Evolutionary conservation across 345 rosid genomes (phyloP).

Genomic region (Pistacia integerrima): DNA sequence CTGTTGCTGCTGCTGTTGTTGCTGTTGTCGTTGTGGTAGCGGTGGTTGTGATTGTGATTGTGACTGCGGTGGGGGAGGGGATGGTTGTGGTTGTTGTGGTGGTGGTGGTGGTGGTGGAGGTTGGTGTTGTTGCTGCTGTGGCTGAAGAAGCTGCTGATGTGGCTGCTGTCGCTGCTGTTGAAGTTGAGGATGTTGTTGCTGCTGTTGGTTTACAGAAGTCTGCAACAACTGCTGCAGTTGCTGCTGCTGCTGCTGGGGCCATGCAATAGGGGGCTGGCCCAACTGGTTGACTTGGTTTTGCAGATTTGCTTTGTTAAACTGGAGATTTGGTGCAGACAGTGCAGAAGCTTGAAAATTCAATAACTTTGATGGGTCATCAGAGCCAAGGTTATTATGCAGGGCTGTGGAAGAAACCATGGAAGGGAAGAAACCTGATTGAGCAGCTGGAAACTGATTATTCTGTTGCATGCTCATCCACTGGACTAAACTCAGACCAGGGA

Average conservation of each 20-base stretch:
- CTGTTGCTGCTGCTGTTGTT: slow-evolving; percentile 36
- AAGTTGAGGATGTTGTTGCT: slow-evolving; percentile 33
- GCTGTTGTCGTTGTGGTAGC: slow-evolving; percentile 26
- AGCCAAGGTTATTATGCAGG: slow-evolving; percentile 53
- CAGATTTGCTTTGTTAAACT: slow-evolving; percentile 61
- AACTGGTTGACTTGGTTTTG: slow-evolving; percentile 62
- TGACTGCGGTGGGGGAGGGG: slow-evolving; percentile 20
- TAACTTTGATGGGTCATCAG: slow-evolving; percentile 81
- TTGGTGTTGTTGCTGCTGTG: slow-evolving; percentile 35
- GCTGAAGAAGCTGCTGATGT: slow-evolving; percentile 38
- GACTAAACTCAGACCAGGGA: slow-evolving; percentile 88
- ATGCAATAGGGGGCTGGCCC: slow-evolving; percentile 53
- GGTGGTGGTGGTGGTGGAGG: slow-evolving; percentile 40
- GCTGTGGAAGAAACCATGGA: slow-evolving; percentile 52
- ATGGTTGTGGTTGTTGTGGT: slow-evolving; percentile 24
- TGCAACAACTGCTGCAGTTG: slow-evolving; percentile 47
- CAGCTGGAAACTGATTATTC: slow-evolving; percentile 65
- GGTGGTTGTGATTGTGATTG: slow-evolving; percentile 26
- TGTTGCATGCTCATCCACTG: slow-evolving; percentile 99
- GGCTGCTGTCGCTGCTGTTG: slow-evolving; percentile 44
- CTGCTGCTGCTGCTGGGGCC: slow-evolving; percentile 74
- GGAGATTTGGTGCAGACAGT: slow-evolving; percentile 52
- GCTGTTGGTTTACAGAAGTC: slow-evolving; percentile 40
- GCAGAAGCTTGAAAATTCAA: slow-evolving; percentile 79
- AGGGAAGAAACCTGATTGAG: slow-evolving; percentile 67